These are phyloP conservation scores for Phytophthora melonis DNA, from an alignment of 352 stramenopile species.

Conservation along the genomic window DNA sequence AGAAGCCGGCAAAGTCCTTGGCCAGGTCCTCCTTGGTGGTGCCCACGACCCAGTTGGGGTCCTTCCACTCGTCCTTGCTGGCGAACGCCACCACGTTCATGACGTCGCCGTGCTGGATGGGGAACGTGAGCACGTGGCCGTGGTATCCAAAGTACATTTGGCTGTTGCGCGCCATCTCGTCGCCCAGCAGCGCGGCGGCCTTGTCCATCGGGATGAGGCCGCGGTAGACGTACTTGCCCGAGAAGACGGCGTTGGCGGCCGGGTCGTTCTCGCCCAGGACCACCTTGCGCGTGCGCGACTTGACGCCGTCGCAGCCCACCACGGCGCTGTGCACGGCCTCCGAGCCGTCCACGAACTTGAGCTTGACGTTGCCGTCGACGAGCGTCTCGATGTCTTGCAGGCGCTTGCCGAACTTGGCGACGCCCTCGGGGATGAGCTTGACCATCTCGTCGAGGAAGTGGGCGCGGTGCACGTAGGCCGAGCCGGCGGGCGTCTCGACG, in stretches of 20 bases:
- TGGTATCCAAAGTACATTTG: conserved; percentile 54
- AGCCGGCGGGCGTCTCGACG: conserved; percentile 39
- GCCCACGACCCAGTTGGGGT: conserved; percentile 42
- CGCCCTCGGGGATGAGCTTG: conserved; percentile 36
- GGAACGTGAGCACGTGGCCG: conserved; percentile 48
- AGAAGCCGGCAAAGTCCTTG: conserved; percentile 43
- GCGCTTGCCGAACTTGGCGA: conserved; percentile 43
- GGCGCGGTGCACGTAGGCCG: conserved; percentile 45
- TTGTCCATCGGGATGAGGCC: conserved; percentile 48
- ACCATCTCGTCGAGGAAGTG: conserved; percentile 46
- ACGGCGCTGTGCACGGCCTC: conserved; percentile 45
- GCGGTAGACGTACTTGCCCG: conserved; percentile 48
- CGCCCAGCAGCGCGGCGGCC: conserved; percentile 38
- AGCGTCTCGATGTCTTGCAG: conserved; percentile 43
- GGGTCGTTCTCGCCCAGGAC: conserved; percentile 40
- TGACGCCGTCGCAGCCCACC: conserved; percentile 43
- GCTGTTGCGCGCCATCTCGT: conserved; percentile 48
- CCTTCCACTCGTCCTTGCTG: conserved; percentile 47
- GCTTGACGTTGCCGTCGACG: conserved; percentile 41
- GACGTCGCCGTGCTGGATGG: conserved; percentile 42
- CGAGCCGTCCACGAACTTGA: conserved; percentile 41
- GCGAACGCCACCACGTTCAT: conserved; percentile 52
- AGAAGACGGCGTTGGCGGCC: conserved; percentile 40
- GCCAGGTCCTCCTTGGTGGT: conserved; percentile 42
- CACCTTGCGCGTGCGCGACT: conserved; percentile 41